Base-by-base conservation (phyloP, 1,139 yeast genomes). In the Taiozyma onychis region DNA sequence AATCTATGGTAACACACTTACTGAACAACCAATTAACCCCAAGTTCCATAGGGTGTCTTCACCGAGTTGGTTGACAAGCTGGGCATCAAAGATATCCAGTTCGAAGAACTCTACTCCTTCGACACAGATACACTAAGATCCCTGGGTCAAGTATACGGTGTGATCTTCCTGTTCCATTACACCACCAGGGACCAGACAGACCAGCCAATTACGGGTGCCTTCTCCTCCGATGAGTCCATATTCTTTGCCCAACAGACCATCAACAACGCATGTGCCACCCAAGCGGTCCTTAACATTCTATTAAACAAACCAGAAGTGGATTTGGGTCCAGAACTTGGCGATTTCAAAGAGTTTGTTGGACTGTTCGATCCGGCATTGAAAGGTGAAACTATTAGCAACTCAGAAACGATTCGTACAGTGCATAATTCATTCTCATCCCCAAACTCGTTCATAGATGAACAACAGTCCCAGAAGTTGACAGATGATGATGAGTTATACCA, bases 221-320 rank as follows among this genome's bases (percentile, higher is more conserved):
- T 74, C 56, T 56, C 57, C 1, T 66, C 70, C 2, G 71, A 67
- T 67, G 66, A 8, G 63, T 81, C 14, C 7, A 50, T 57, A n/a
- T 83, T 81, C 63, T 84, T 84, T 62, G 88, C 88, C 7, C 76
- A 75, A 50, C 90, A 84, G 63, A 78, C 80, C 39, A 81, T 83
- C 48, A 83, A 81, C 57, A 82, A 84, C 61, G 88, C 90, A 1
- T 84, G 90, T 66, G 90, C 86, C n/a, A 84, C 90, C 1, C 88
- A 81, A 60, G 90, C 90, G 0, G 83, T 84, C n/a, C 67, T 84
- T 51, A 81, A 83, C 51, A 66, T 82, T 13, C 66, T 84, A 48
- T 62, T 84, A 53, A 75, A 75, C 56, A 73, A 51, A 26, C n/a
- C 26, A 18, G 71, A 70, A 21, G 55, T 80, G 18, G 71, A 73